phyloP scores from a whole-genome alignment of 768 basidiomycete genomes.

The Scleroderma bovista region DNA sequence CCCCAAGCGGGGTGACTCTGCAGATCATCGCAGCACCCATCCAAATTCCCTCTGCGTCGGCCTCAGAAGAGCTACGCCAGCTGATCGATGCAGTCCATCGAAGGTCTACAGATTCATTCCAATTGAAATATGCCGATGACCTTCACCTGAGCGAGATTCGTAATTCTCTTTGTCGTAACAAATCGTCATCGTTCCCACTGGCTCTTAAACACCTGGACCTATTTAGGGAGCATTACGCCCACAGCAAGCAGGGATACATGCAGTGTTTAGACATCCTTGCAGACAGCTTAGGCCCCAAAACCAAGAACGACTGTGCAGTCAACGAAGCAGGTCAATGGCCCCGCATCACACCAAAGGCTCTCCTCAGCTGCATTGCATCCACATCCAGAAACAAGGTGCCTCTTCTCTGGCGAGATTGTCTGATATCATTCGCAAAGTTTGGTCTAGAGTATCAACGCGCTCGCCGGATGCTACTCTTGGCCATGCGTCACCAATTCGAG shows the following conservation, averaged over 20 bases:
- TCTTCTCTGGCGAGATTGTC: constrained; percentile 24
- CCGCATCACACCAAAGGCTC: constrained; percentile 23
- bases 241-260: constrained; percentile 6
- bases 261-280: background rate
- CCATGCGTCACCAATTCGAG: constrained; percentile 16
- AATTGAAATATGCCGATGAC: background rate
- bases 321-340: constrained; percentile 33
- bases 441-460: constrained; percentile 33
- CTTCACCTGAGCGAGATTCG: background rate
- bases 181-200: background rate
- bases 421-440: constrained; percentile 25
- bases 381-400: constrained; percentile 13
- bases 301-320: constrained; percentile 13
- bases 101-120: background rate
- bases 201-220: background rate
- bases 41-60: background rate
- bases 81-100: background rate
- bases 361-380: constrained; percentile 29
- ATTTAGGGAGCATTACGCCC: constrained; percentile 8
- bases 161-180: background rate
- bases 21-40: background rate
- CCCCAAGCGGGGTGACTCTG: background rate
- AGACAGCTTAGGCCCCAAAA: constrained; percentile 10
- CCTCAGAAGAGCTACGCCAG: background rate
- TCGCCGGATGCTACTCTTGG: constrained; percentile 28